These are phyloP conservation scores for Meripilus lineatus DNA, from an alignment of 1,284 basidiomycete species.

Conservation along the genomic window DNA sequence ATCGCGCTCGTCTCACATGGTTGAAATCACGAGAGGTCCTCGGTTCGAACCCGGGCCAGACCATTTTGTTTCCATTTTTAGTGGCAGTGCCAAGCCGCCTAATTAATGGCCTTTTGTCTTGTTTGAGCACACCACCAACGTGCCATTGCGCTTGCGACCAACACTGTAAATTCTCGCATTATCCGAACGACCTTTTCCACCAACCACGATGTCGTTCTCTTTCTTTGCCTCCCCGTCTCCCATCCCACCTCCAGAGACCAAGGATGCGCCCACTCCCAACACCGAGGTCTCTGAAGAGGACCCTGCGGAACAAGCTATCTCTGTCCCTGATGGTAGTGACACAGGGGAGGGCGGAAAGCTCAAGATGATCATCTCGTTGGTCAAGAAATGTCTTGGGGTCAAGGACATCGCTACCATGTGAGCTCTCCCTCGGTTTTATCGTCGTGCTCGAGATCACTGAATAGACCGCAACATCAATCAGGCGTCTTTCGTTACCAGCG, in stretches of 20 bases:
- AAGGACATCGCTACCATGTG: slow-evolving; percentile 91
- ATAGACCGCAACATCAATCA: slow-evolving; percentile 24
- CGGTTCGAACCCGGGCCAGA: slow-evolving; percentile 13
- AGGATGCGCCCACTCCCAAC: slow-evolving; percentile 6
- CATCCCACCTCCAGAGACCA: slow-evolving; percentile 8
- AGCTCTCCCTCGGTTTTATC: slow-evolving; percentile 10
- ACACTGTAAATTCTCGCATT: no score
- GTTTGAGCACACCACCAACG: neutral
- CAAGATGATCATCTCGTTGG: slow-evolving; percentile 84
- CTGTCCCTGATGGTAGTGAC: slow-evolving; percentile 71
- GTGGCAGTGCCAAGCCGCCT: neutral
- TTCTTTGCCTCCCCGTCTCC: slow-evolving; percentile 1
- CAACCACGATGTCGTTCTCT: no score
- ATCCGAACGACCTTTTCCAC: no score
- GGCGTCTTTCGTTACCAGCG: slow-evolving; percentile 86
- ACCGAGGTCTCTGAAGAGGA: slow-evolving; percentile 44
- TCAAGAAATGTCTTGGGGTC: slow-evolving; percentile 84
- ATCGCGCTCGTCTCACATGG: slow-evolving; percentile 10
- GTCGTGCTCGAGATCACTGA: neutral
- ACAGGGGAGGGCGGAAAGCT: slow-evolving; percentile 84
- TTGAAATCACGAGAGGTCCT: slow-evolving; percentile 8
- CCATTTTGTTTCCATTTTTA: slow-evolving; percentile 8
- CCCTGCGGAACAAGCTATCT: slow-evolving; percentile 45
- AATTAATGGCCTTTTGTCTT: neutral
- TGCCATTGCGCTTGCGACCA: neutral